phyloP scores from a whole-genome alignment of 1,284 basidiomycete species.

The Macrocybe sp. region DNA sequence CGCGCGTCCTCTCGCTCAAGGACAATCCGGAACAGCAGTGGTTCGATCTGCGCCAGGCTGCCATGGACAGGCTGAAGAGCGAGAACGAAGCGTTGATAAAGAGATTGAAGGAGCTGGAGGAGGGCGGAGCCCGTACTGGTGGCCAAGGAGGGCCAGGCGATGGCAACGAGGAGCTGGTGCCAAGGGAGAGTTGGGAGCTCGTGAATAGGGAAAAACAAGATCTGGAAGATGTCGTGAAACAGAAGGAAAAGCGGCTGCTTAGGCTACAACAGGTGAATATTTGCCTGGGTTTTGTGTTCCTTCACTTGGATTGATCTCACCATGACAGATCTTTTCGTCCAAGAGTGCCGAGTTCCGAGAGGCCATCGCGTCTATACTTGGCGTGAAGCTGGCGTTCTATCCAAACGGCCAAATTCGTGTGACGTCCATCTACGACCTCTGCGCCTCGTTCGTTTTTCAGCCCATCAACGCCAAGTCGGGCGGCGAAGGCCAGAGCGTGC shows the following conservation, averaged over 20 bases:
- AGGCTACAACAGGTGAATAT: conserved; percentile 61
- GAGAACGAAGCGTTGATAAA: conserved; percentile 74
- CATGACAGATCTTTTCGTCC: conserved; percentile 54
- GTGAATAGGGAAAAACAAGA: conserved; percentile 57
- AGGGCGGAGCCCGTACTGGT: conserved; percentile 13
- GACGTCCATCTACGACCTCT: conserved; percentile 75
- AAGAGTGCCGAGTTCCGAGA: conserved; percentile 82
- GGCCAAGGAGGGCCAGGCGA: conserved; percentile 7
- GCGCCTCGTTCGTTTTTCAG: conserved; percentile 68
- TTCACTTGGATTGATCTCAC: not conserved
- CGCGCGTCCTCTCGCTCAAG: conserved; percentile 62
- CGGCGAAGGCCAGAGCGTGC: conserved; percentile 9
- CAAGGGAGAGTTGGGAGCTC: conserved; percentile 66
- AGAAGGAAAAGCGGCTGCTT: conserved; percentile 73
- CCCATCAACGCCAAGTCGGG: conserved; percentile 24
- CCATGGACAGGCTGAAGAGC: conserved; percentile 61
- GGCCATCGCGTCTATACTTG: conserved; percentile 75
- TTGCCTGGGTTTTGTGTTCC: not conserved
- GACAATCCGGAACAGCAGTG: conserved; percentile 77
- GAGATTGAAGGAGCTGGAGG: conserved; percentile 52
- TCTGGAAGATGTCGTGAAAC: conserved; percentile 53
- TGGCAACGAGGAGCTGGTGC: conserved; percentile 42
- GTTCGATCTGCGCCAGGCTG: conserved; percentile 62
- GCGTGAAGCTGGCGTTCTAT: conserved; percentile 81
- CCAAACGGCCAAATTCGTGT: conserved; percentile 81